These are phyloP conservation scores for Erodium trifolium DNA, from an alignment of 441 rosid genomes.

Conservation along the genomic window DNA sequence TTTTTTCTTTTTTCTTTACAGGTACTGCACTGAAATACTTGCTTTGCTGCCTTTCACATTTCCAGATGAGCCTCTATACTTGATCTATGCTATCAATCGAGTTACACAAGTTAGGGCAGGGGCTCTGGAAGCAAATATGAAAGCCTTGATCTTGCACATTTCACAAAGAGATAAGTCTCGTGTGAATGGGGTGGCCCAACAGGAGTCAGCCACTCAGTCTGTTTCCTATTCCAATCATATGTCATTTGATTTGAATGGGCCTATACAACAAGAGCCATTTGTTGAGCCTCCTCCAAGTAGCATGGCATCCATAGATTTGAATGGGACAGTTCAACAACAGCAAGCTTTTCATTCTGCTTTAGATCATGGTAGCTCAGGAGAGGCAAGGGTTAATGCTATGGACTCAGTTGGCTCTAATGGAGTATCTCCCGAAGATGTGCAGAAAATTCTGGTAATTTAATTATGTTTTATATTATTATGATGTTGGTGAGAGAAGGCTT, in stretches of 20 bases:
- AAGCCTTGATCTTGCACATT: conserved; percentile 50
- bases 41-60: conserved; percentile 83
- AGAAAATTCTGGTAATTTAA: conserved; percentile 62
- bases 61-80: conserved; percentile 96
- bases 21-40: conserved; percentile 94
- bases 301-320: conserved; percentile 52
- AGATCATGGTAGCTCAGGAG: conserved; percentile 24
- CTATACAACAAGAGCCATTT: conserved; percentile 32
- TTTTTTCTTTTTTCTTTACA: conserved; percentile 30
- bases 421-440: conserved; percentile 56
- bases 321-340: conserved; percentile 50
- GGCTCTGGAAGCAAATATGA: conserved; percentile 86
- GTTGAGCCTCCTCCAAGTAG: conserved; percentile 28
- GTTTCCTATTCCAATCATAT: conserved; percentile 25
- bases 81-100: conserved; percentile 84
- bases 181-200: conserved; percentile 23
- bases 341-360: conserved; percentile 30
- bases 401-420: conserved; percentile 31
- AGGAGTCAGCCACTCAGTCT: conserved; percentile 27
- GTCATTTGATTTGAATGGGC: conserved; percentile 55
- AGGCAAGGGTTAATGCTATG: conserved; percentile 30
- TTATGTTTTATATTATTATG: too few relatives aligned
- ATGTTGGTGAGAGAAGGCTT: too few relatives aligned
- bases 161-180: conserved; percentile 34
- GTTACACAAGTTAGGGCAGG: conserved; percentile 92